Base-by-base conservation (phyloP, 768 basidiomycete genomes). In the Heimioporus sp. region DNA sequence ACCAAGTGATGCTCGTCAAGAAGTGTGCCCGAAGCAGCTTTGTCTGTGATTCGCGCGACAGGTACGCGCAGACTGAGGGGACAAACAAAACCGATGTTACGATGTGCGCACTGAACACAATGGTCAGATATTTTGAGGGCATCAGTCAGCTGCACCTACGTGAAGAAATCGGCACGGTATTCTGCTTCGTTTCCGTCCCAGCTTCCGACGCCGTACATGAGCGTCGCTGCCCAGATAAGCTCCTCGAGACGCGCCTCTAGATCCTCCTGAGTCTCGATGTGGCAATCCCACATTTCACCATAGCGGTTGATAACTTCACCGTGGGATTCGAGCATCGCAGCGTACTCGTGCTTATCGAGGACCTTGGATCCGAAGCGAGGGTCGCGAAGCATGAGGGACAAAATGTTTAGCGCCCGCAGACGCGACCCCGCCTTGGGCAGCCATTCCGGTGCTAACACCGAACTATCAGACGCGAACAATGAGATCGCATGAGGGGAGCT, bases 31-130 rank as follows among this genome's bases (percentile, higher is more conserved):
- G 79, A n/a, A 90, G 74, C 13, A 89, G 71, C 15, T 79, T 65
- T 4, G 70, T 71, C 51, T 80, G 76, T 0, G 80, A 81, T 2
- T 84, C 67, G 56, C 82, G 87, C 70, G 85, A 80, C 48, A 81
- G 55, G 52, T 71, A 61, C 2, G 74, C 74, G 12, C 76, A 67
- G 38, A 82, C 49, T 1, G 85, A 76, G 0, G 81, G 76, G 16
- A 87, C 52, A 71, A 87, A 86, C 28, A 86, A 58, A 10, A 78
- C 74, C 2, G 86, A 86, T 0, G 87, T 90, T 34, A 88, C 79
- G 12, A 87, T 74, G 57, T 90, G 87, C 67, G 83, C 81, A 13
- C 85, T 88, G 36, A 4, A 36, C 5, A n/a, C 8, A 39, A n/a
- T 10, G 13, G 32, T 59, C 52, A 60, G 60, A 46, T 9, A 31